These are phyloP conservation scores for Vicia villosa DNA, from an alignment of 306 rosid species.

Conservation along the genomic window DNA sequence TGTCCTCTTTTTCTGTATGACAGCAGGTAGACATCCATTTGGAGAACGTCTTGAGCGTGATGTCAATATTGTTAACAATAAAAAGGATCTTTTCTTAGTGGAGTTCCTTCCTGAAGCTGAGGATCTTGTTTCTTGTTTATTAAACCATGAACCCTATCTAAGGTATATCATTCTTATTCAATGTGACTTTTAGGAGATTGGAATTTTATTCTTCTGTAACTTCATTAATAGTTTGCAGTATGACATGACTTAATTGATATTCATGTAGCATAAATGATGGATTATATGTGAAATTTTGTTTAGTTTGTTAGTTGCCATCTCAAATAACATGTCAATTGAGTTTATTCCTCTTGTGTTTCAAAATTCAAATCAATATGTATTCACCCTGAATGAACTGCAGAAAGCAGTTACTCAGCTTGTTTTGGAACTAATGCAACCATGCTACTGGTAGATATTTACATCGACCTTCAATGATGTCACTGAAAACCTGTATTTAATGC, in stretches of 20 bases:
- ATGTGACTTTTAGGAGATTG: not conserved
- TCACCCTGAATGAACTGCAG: not conserved
- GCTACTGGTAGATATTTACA: not conserved
- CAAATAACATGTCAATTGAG: not conserved
- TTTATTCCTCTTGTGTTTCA: not conserved
- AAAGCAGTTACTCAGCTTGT: not conserved
- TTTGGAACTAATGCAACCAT: not conserved
- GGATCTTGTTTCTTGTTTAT: constrained; percentile 66
- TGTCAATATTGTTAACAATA: constrained; percentile 68
- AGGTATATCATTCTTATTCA: constrained; percentile 53
- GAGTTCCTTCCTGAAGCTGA: constrained; percentile 76
- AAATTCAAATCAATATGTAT: not conserved
- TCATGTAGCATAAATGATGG: constrained; percentile 18
- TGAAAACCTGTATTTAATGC: too few species aligned
- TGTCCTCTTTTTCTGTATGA: constrained; percentile 76
- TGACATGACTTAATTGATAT: constrained; percentile 29
- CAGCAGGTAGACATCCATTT: constrained; percentile 88
- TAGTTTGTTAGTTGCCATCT: not conserved
- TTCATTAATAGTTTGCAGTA: not conserved
- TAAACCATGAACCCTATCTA: constrained; percentile 59
- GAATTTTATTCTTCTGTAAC: constrained; percentile 1
- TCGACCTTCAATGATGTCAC: too few species aligned
- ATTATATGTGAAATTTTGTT: not conserved
- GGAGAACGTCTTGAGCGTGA: constrained; percentile 88
- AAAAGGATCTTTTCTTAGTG: constrained; percentile 62